A percentile compares a stretch with the other conserved stretches of the same genome.
Conservation (phyloP, 352 stramenopile genomes). For the Phytophthora multivora region DNA sequence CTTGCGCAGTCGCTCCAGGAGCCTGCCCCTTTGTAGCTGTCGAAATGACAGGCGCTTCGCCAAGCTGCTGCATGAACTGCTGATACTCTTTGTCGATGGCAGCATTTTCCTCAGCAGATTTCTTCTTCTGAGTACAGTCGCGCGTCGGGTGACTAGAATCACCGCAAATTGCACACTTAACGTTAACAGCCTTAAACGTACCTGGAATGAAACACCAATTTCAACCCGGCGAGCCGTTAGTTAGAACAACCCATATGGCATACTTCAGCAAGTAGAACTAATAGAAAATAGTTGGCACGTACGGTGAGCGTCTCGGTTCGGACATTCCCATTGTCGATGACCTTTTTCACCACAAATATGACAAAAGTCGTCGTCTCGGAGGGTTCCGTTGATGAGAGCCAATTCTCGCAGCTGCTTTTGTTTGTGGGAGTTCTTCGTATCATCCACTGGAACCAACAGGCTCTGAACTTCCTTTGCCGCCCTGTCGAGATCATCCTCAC, state of each 20-base stretch:
- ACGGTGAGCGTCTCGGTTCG: slow-evolving; percentile 82
- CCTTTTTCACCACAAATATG: slow-evolving; percentile 98
- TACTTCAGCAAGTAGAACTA: neutral
- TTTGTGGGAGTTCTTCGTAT: slow-evolving; percentile 96
- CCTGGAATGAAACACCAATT: slow-evolving; percentile 32
- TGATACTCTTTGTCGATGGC: slow-evolving; percentile 87
- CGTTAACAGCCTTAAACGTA: slow-evolving; percentile 81
- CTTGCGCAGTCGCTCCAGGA: slow-evolving; percentile 6
- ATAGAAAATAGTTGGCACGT: slow-evolving; percentile 29
- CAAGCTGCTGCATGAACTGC: slow-evolving; percentile 88
- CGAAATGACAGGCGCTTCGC: slow-evolving; percentile 75
- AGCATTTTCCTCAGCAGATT: slow-evolving; percentile 71
- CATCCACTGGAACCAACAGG: slow-evolving; percentile 92
- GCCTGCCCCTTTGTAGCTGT: slow-evolving; percentile 46
- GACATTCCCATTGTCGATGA: slow-evolving; percentile 97
- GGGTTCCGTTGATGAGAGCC: slow-evolving; percentile 98
- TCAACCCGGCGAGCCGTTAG: slow-evolving; percentile 5
- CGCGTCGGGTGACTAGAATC: slow-evolving; percentile 97
- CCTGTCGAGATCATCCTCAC: slow-evolving; percentile 85
- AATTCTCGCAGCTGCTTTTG: slow-evolving; percentile 98
- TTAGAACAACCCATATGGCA: slow-evolving; percentile 8
- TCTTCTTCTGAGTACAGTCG: slow-evolving; percentile 94
- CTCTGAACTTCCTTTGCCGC: slow-evolving; percentile 90
- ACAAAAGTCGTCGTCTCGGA: slow-evolving; percentile 98
- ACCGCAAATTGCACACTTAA: slow-evolving; percentile 98